Evolutionary conservation across 306 rosid genomes (phyloP).

Genomic region (Glycine tomentella): DNA sequence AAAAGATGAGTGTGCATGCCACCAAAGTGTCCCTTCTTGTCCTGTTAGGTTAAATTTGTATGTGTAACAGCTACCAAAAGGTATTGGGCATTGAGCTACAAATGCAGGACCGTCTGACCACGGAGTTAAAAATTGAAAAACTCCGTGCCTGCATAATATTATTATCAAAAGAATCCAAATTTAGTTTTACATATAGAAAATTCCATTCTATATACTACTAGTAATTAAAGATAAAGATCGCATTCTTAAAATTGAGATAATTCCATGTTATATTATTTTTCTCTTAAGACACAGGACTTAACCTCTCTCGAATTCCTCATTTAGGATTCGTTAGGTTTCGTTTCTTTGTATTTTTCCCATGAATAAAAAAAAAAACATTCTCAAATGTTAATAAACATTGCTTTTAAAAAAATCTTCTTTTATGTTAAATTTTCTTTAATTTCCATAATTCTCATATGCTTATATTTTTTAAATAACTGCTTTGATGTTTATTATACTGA

Average conservation of each 20-base stretch:
- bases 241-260: not conserved
- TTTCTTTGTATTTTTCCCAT: no score
- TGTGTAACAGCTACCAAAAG: no score
- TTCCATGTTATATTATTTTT: not conserved
- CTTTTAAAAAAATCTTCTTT: no score
- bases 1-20: no score
- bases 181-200: not conserved
- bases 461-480: not conserved
- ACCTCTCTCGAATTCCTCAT: no score
- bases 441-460: not conserved
- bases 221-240: not conserved
- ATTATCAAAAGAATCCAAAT: not conserved
- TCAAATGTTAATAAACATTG: no score
- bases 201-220: not conserved
- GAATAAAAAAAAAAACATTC: no score
- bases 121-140: constrained; percentile 56
- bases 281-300: not conserved
- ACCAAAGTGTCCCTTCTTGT: no score
- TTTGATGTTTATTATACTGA: not conserved
- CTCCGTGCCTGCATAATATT: constrained; percentile 69
- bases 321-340: no score
- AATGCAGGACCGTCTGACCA: constrained; percentile 54
- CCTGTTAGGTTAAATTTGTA: no score
- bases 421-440: not conserved
- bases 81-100: no score